Evolutionary conservation across 1,139 yeast species (phyloP), one percentile per base, ranked within the genome.

Genomic region (Sugiyamaella pinicola): DNA sequence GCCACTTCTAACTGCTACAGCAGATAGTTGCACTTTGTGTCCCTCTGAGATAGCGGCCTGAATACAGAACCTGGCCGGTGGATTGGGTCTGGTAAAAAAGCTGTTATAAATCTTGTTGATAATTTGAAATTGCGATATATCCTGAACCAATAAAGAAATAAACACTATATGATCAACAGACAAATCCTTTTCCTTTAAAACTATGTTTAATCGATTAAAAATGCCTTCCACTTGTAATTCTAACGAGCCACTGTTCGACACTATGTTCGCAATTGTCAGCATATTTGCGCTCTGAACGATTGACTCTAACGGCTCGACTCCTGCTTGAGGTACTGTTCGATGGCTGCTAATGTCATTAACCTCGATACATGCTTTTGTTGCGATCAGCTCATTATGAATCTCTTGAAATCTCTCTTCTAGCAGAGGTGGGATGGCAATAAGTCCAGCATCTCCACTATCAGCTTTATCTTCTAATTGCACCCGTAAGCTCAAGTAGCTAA

Each of bases 31-130:
- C 1, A 85, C 66, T 5, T 69, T 64, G 22, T 55, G 55, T 0
- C 68, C 66, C 1, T 59, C 51, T 1, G 84, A 74, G 1, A 84
- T 64, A 0, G 63, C 58, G 0, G 95, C 80, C 55, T 85, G 85
- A 10, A 93, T 80, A 68, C 98, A 91, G 0, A 88, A 82, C 59
- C 99, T 78, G 0, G 98, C 82, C 0, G 99, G 98, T 1, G 98
- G 98, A 21, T 80, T 75, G 6, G 84, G 81, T 2, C 74, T 72
- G 2, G 71, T 68, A 65, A 91, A 90, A 55, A 72, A 74, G 1
- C 67, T 57, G 34, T 74, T 74, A 66, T 93, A 93, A 0, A 82
- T 72, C 1, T 65, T 51, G 65, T 93, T 93, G 19, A 91, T 78
- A 4, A 62, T 68, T 0, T 73, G 72, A 68, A 93, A 93, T 13